Conservation (phyloP, 1,284 basidiomycete genomes). For the Tremellales sp. region DNA sequence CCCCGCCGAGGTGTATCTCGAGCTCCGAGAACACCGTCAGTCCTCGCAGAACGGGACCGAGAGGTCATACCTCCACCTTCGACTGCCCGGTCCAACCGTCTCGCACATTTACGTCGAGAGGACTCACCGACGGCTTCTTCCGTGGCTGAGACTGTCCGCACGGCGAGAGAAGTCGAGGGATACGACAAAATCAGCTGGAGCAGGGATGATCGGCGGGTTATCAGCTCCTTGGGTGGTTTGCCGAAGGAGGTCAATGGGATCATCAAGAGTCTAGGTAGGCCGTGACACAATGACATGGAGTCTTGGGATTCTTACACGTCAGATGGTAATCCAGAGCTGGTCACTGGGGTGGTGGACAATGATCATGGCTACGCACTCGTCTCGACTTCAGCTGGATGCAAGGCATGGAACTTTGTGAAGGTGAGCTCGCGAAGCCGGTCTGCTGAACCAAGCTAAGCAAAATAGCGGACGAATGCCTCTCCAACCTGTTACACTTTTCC, state of each 20-base stretch:
- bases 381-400: constrained; percentile 32
- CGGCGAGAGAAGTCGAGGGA: constrained; percentile 14
- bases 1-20: constrained; percentile 22
- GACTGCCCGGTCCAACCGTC: constrained; percentile 8
- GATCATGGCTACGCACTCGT: constrained; percentile 48
- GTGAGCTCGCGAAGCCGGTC: constrained; percentile 13
- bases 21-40: constrained; percentile 20
- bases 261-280: constrained; percentile 23
- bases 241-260: constrained; percentile 34
- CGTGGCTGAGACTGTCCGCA: constrained; percentile 25
- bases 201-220: constrained; percentile 30
- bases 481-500: constrained; percentile 42
- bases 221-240: constrained; percentile 25
- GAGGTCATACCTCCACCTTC: constrained; percentile 13
- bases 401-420: constrained; percentile 50
- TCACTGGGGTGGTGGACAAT: constrained; percentile 41
- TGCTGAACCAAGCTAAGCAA: neutral
- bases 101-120: constrained; percentile 8
- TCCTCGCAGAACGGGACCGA: constrained; percentile 13
- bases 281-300: neutral
- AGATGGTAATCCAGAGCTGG: constrained; percentile 44
- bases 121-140: constrained; percentile 23
- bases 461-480: constrained; percentile 35
- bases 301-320: constrained; percentile 1
- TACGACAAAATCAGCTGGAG: constrained; percentile 30